Conservation (phyloP, 495 filamentous ascomycete species). For the Neurospora sp. region DNA sequence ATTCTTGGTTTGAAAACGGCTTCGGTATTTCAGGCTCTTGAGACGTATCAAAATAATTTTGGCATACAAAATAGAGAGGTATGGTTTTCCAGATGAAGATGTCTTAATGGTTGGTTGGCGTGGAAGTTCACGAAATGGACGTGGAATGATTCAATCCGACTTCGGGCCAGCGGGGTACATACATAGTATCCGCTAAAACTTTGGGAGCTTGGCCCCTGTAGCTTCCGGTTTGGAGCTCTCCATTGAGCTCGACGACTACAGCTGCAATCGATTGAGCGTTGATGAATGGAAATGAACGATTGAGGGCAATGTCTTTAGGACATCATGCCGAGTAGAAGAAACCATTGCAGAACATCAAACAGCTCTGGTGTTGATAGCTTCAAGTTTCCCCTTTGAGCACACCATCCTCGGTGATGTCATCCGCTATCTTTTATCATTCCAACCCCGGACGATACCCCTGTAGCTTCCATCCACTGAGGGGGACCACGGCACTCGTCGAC, state of each 20-base stretch:
- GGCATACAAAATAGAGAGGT: too few relatives aligned
- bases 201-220: background rate
- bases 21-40: background rate
- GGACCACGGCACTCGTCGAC: background rate
- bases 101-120: too few relatives aligned
- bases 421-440: background rate
- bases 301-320: too few relatives aligned
- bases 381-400: background rate
- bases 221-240: background rate
- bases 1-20: too few relatives aligned
- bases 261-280: too few relatives aligned
- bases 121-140: background rate
- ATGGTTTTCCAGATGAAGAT: too few relatives aligned
- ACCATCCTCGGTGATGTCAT: constrained; percentile 8
- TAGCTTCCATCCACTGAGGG: background rate
- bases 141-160: background rate
- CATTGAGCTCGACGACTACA: background rate
- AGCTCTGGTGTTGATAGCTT: background rate
- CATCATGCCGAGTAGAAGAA: too few relatives aligned
- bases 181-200: background rate
- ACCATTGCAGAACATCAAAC: too few relatives aligned
- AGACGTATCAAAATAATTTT: too few relatives aligned
- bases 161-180: background rate
- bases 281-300: too few relatives aligned
- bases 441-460: background rate